Conservation (phyloP, 2,329 filamentous ascomycete species). For the Knufia fluminis region DNA sequence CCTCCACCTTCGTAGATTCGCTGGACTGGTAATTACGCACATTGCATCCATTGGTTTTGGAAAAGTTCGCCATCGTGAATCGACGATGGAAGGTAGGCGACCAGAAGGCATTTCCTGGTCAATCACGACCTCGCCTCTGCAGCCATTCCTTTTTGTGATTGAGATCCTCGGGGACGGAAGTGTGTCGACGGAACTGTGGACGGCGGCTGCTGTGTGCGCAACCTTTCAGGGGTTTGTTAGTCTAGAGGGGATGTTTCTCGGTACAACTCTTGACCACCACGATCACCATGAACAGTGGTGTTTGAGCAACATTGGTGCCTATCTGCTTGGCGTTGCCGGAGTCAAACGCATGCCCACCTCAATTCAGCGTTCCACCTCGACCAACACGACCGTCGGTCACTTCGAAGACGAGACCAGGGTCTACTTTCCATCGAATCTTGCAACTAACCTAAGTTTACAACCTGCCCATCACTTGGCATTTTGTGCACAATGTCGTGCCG, state of each 20-base stretch:
- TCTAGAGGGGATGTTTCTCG: background rate
- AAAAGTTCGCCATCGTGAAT: background rate
- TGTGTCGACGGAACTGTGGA: too few species aligned
- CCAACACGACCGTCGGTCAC: background rate
- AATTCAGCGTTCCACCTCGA: background rate
- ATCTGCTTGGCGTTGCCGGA: conserved; percentile 2
- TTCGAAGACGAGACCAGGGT: too few species aligned
- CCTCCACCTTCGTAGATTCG: background rate
- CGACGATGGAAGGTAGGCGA: too few species aligned
- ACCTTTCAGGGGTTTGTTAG: background rate
- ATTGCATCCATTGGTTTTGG: background rate
- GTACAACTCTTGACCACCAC: background rate
- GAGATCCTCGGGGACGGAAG: too few species aligned
- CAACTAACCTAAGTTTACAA: too few species aligned
- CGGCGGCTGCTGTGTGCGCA: too few species aligned
- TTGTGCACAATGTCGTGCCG: too few species aligned
- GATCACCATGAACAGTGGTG: conserved; percentile 1
- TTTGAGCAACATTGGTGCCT: background rate
- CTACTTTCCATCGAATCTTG: too few species aligned
- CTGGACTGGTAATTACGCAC: background rate
- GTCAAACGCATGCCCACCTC: conserved; percentile 1
- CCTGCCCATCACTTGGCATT: too few species aligned
- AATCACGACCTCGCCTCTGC: too few species aligned
- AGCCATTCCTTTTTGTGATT: too few species aligned
- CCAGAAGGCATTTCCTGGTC: too few species aligned